These are phyloP conservation scores for Citrus hindsii DNA, from an alignment of 345 rosid genomes.

Conservation along the genomic window DNA sequence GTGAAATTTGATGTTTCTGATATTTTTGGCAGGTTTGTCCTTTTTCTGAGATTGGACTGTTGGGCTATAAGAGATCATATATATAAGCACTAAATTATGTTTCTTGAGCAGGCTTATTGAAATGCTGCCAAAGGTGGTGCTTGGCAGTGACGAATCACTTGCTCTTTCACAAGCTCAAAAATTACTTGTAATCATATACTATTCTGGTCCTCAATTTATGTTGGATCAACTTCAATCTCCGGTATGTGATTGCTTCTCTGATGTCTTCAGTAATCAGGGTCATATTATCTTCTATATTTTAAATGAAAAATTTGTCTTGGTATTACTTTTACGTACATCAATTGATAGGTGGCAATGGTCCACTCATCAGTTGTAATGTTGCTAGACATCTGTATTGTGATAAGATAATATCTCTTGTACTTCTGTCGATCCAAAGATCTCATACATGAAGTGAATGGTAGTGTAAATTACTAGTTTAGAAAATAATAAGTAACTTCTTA, in stretches of 20 bases:
- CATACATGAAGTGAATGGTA: not conserved
- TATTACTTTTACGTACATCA: not conserved
- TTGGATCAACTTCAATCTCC: constrained; percentile 78
- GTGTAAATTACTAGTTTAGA: not conserved
- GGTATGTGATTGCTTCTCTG: constrained; percentile 43
- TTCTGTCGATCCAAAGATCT: not conserved
- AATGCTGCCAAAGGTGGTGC: constrained; percentile 82
- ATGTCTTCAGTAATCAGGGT: not conserved
- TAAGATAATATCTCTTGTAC: not conserved
- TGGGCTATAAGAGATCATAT: constrained; percentile 1
- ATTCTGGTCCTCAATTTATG: constrained; percentile 77
- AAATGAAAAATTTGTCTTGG: not conserved
- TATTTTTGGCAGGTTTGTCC: constrained; percentile 66
- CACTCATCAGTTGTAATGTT: not conserved
- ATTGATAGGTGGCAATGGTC: not conserved
- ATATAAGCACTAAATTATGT: constrained; percentile 7
- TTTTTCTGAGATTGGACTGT: constrained; percentile 15
- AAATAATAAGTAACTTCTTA: not conserved
- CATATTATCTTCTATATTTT: not conserved
- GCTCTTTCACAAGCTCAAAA: constrained; percentile 73
- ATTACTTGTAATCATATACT: constrained; percentile 71
- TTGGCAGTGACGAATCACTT: constrained; percentile 65
- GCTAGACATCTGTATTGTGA: not conserved
- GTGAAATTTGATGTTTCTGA: constrained; percentile 50
- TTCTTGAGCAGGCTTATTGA: constrained; percentile 57